These are phyloP conservation scores for Kwoniella heveanensis DNA, from an alignment of 768 basidiomycete species.

Conservation along the genomic window DNA sequence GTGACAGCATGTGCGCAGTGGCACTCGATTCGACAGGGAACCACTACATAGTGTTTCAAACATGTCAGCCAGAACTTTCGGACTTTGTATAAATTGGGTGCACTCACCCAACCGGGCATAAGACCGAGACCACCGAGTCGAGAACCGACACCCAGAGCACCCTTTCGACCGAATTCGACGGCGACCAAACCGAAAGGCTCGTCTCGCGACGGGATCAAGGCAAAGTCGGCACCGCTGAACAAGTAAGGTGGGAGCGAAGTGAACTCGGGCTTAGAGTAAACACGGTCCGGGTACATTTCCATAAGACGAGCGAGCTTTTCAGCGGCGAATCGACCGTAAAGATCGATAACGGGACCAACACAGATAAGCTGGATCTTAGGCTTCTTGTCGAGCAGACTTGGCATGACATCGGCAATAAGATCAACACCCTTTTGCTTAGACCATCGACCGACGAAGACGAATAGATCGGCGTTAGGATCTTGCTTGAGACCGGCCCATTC, in stretches of 20 bases:
- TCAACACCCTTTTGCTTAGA: conserved; percentile 98
- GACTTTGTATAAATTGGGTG: background rate
- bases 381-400: conserved; percentile 81
- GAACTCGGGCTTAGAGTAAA: conserved; percentile 95
- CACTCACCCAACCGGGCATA: conserved; percentile 94
- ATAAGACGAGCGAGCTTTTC: conserved; percentile 89
- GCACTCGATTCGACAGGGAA: conserved; percentile 94
- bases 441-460: conserved; percentile 97
- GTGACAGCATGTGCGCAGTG: conserved; percentile 91
- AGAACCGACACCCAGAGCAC: conserved; percentile 91
- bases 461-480: conserved; percentile 83
- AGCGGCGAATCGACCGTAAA: conserved; percentile 92
- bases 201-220: conserved; percentile 91
- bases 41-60: conserved; percentile 74
- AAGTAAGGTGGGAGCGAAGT: conserved; percentile 89
- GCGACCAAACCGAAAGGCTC: conserved; percentile 95
- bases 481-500: conserved; percentile 94
- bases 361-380: conserved; percentile 81
- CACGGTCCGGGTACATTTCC: conserved; percentile 92
- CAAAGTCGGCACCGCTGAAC: conserved; percentile 94
- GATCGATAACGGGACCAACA: conserved; percentile 91
- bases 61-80: conserved; percentile 19
- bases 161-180: conserved; percentile 94
- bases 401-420: conserved; percentile 94
- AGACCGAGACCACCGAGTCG: conserved; percentile 91